Base-by-base conservation (phyloP, 805 yeast genomes). In the Tetrapisispora fleetii region DNA sequence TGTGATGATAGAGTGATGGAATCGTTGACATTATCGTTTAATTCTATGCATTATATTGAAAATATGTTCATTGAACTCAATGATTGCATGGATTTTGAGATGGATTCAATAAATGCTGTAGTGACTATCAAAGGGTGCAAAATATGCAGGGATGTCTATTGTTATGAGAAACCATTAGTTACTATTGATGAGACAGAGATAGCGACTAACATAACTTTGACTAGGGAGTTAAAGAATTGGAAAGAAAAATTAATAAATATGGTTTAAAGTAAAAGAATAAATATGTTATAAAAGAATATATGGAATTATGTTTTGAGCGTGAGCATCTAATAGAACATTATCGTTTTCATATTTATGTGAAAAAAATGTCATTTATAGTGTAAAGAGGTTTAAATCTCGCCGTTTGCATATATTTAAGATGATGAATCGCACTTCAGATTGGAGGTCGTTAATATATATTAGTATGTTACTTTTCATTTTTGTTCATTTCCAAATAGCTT, bases 131-230 rank as follows among this genome's bases (percentile, higher is more conserved):
- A 35, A 6, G 41, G 48, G 10, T 51, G 55, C 43, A 40, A 42
- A 18, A 63, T 55, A 40, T 48, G 60, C 35, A 52, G 68, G 41
- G 68, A 64, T 50, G 60, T 64, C 0, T 63, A 59, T 41, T 49
- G 50, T 24, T 42, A 44, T 24, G 63, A 59, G 44, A 47, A 46
- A 21, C 53, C 48, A 14, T 47, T 55, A n/a, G 41, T 35, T 5
- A 3, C 41, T 2, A 37, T 53, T 3, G 40, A n/a, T 8, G 33
- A 22, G 16, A 14, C 32, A 2, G 33, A 46, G 2, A 43, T 46
- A 1, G 17, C 10, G 8, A 50, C 51, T 4, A 52, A 51, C 41
- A 43, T 32, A 14, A 5, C 18, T 0, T 22, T 59, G 17, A 17
- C 55, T 8, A 21, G 40, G 11, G 48, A 42, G 17, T 45, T 61